Conservation (phyloP, 352 stramenopile genomes). For the Peronospora destructor region DNA sequence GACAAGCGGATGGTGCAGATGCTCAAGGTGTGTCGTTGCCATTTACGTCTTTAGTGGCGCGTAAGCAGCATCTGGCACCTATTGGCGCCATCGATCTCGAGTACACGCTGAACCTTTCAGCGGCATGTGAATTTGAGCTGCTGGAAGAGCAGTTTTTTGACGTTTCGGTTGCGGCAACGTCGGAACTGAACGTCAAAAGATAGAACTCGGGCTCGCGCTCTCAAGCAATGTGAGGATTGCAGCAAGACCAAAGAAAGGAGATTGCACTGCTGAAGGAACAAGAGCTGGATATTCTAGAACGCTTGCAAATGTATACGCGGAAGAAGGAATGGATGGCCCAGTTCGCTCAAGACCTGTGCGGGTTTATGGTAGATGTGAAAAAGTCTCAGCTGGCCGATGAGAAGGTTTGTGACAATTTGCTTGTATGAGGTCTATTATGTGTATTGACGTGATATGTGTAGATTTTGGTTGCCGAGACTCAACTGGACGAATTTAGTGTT, state of each 20-base stretch:
- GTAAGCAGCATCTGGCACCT: constrained; percentile 56
- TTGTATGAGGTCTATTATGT: background rate
- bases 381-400: constrained; percentile 57
- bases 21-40: constrained; percentile 64
- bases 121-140: constrained; percentile 23
- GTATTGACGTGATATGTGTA: constrained; percentile 8
- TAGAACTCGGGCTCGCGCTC: constrained; percentile 24
- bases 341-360: constrained; percentile 55
- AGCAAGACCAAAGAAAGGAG: constrained; percentile 65
- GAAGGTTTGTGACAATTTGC: constrained; percentile 27
- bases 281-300: constrained; percentile 44
- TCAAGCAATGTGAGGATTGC: constrained; percentile 51
- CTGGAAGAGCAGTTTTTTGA: constrained; percentile 52
- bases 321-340: constrained; percentile 70
- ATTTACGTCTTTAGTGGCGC: constrained; percentile 60
- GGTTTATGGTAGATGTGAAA: constrained; percentile 53
- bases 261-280: constrained; percentile 50
- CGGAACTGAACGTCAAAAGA: constrained; percentile 49
- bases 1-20: constrained; percentile 45
- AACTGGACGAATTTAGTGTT: too few species aligned
- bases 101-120: constrained; percentile 49
- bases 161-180: constrained; percentile 51
- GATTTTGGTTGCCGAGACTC: constrained; percentile 52
- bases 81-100: constrained; percentile 50
- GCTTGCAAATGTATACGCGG: constrained; percentile 36